Percentiles rank a stretch among this genome's conserved stretches.
These are phyloP conservation scores for Amanita exitialis DNA, from an alignment of 768 basidiomycete species.

Conservation along the genomic window DNA sequence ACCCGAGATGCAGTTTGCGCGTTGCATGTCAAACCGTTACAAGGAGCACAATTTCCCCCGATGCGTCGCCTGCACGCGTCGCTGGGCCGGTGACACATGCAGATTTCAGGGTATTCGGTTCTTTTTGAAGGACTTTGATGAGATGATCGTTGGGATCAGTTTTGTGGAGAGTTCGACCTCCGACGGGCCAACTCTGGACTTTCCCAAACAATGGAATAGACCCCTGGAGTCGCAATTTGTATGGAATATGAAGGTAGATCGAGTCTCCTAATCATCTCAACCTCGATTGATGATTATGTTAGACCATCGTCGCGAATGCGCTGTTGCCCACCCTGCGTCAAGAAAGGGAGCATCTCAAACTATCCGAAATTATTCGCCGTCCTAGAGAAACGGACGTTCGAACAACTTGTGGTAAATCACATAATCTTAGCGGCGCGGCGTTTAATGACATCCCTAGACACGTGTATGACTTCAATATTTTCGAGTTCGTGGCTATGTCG, in stretches of 20 bases:
- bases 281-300: conserved; percentile 9
- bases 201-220: conserved; percentile 62
- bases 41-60: conserved; percentile 63
- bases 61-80: conserved; percentile 76
- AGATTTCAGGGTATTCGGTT: conserved; percentile 81
- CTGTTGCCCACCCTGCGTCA: conserved; percentile 55
- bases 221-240: conserved; percentile 39
- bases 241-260: conserved; percentile 48
- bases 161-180: conserved; percentile 57
- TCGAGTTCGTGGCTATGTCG: conserved; percentile 86
- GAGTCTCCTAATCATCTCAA: background rate
- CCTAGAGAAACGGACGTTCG: conserved; percentile 76
- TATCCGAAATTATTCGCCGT: conserved; percentile 53
- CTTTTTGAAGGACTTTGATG: conserved; percentile 53
- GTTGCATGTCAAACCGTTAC: conserved; percentile 81
- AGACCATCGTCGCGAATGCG: conserved; percentile 61
- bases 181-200: conserved; percentile 50
- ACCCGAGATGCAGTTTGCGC: conserved; percentile 66
- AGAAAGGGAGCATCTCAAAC: conserved; percentile 53
- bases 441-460: conserved; percentile 39
- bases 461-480: conserved; percentile 90
- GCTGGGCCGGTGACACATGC: conserved; percentile 84
- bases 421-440: background rate
- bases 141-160: conserved; percentile 53
- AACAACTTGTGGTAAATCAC: conserved; percentile 67